Evolutionary conservation across 148 eudicot species (phyloP), one percentile per base, ranked within the genome.

Genomic region (Rhododendron kiyosumense): DNA sequence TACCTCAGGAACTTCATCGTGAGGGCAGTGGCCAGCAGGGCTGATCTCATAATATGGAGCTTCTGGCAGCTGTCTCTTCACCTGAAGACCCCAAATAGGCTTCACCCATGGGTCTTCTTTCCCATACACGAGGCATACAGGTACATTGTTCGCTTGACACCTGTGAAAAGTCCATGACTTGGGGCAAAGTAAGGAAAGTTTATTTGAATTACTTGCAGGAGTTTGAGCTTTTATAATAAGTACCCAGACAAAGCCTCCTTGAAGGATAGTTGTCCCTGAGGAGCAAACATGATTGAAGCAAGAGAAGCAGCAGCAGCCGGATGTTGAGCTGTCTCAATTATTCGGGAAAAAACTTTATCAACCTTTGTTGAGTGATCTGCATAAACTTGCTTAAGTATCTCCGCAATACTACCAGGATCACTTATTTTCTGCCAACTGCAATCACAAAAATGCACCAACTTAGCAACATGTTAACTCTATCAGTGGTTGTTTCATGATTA

Each of bases 1-100:
- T 93, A 96, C 99, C 99, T 96, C 99, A 20, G 99, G 98, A 85
- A 93, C 96, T 90, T 96, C 99, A 86, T 96, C 99, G 86, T 95
- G 99, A 87, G 99, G 99, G 89, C 99, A 96, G 85, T 96, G 99
- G 82, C 99, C 99, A 54, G 99, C 98, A 79, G 98, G 98, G 84
- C 94, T 95, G 81, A 96, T 94, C 89, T 94, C 94, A 84, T 95
- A 96, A 88, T 96, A 96, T 20, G 98, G 97, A 92, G 96, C 94
- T 45, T 94, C 95, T 69, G 93, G 95, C 52, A 95, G 84, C 90
- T 96, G 96, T 43, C 83, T 88, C 89, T 96, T 96, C 84, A 94
- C 95, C 81, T 93, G 96, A 80, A 88, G 91, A 74, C 99, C 99
- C 96, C 97, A 96, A 10, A 95, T 43, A 28, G 98, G 99, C 85